phyloP scores from a whole-genome alignment of 768 basidiomycete genomes.

The Leccinum disarticulatum region DNA sequence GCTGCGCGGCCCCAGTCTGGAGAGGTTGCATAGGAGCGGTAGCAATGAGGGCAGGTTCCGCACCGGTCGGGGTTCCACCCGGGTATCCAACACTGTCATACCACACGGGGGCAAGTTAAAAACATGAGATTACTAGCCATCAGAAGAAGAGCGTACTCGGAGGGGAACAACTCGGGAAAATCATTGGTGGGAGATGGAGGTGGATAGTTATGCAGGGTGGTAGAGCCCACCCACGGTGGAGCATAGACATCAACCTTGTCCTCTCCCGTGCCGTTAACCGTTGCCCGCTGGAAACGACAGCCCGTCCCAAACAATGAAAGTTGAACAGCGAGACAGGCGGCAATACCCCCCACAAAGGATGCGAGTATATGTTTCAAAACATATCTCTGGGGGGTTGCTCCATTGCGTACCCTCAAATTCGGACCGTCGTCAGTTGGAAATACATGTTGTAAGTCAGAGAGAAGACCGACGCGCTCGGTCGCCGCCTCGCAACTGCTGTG shows the following conservation, averaged over 20 bases:
- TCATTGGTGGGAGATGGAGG: conserved; percentile 73
- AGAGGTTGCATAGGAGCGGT: conserved; percentile 80
- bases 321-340: conserved; percentile 52
- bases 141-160: conserved; percentile 35
- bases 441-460: conserved; percentile 27
- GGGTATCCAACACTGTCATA: conserved; percentile 60
- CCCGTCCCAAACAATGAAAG: conserved; percentile 36
- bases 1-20: conserved; percentile 66
- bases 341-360: conserved; percentile 55
- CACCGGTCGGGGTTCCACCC: conserved; percentile 78
- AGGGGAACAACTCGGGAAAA: conserved; percentile 71
- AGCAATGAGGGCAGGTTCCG: conserved; percentile 67
- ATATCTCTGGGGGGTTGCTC: conserved; percentile 18
- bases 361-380: conserved; percentile 37
- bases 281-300: conserved; percentile 31
- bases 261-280: neutral
- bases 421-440: conserved; percentile 2
- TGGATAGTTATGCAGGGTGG: conserved; percentile 66
- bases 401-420: conserved; percentile 12
- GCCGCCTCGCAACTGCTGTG: conserved; percentile 1
- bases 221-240: conserved; percentile 71
- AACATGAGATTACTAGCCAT: too few relatives aligned
- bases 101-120: neutral
- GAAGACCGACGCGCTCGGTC: conserved; percentile 38
- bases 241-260: conserved; percentile 42